phyloP scores from a whole-genome alignment of 371 early-diverging fungal genomes.

The Sporodiniella umbellata region DNA sequence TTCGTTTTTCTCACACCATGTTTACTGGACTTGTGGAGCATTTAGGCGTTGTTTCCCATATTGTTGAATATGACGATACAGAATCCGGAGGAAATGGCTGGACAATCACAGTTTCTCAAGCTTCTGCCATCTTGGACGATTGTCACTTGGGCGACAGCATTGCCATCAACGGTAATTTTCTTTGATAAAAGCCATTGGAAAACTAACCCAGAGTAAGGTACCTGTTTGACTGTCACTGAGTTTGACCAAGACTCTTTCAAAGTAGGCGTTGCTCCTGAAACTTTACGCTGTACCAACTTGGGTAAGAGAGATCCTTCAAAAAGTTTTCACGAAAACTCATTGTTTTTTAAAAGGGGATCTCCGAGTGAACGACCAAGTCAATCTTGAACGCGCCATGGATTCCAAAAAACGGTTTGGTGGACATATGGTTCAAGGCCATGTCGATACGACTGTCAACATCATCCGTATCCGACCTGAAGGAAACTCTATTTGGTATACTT shows the following conservation, averaged over 20 bases:
- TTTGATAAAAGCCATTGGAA: not conserved
- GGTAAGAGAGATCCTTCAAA: too few species aligned
- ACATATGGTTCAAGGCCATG: constrained; percentile 97
- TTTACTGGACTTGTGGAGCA: constrained; percentile 96
- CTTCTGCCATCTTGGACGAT: constrained; percentile 72
- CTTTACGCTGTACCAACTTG: constrained; percentile 85
- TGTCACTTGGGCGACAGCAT: constrained; percentile 95
- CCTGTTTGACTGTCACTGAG: constrained; percentile 95
- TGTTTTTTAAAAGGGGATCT: constrained; percentile 62
- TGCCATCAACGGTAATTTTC: constrained; percentile 78
- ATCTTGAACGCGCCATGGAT: constrained; percentile 92
- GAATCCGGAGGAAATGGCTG: constrained; percentile 85
- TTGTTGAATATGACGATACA: constrained; percentile 65
- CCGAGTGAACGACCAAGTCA: constrained; percentile 77
- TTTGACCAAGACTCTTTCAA: constrained; percentile 81
- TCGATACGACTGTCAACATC: constrained; percentile 84
- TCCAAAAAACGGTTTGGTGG: constrained; percentile 90
- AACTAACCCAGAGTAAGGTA: constrained; percentile 48
- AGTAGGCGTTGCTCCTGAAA: constrained; percentile 92
- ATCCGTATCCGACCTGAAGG: constrained; percentile 76
- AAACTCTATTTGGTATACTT: constrained; percentile 81
- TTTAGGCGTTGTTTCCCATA: constrained; percentile 74
- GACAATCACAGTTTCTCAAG: constrained; percentile 77
- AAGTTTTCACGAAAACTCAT: too few species aligned
- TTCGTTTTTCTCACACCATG: constrained; percentile 49